Base-by-base conservation (phyloP, 441 rosid species). In the Populus trichocarpa region DNA sequence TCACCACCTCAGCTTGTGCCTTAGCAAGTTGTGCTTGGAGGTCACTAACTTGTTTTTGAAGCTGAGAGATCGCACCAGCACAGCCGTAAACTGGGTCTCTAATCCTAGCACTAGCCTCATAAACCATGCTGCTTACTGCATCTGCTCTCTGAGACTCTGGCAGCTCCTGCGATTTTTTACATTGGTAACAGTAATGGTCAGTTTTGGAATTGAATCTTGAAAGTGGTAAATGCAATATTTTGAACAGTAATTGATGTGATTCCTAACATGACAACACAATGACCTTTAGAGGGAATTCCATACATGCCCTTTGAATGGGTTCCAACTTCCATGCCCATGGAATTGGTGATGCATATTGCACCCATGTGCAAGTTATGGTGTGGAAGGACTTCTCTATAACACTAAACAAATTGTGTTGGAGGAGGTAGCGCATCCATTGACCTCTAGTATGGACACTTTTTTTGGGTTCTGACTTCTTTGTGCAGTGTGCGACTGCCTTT, bases 51-150 rank as follows among this genome's bases (percentile, higher is more conserved):
- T 91, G 95, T 32, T 88, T 85, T 25, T 89, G 95, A 11, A 91
- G 90, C 6, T 83, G 90, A 28, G 81, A 86, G 18, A 91, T 84
- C 2, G 91, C 90, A 0, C 93, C 95, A 0, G 92, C 87, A 5
- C 92, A 88, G 6, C 96, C 93, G 36, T 91, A 91, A 0, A 91
- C 92, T 2, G 96, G 96, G 73, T 91, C 92, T 59, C 92, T 78
- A 9, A 91, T 83, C 77, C 93, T 81, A 0, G 92, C 91, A 69
- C 78, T 80, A 9, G 93, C 96, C 70, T 91, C 93, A 28, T 88
- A 91, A 1, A 91, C 95, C 91, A 90, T 87, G 86, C 95, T 88
- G 84, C 87, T 88, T n/a, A 86, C 93, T 11, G 93, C 93, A 35
- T 91, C 95, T 2, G 88, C 88, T 72, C 95, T 87, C 61, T 86